These are phyloP conservation scores for Trametes villosa DNA, from an alignment of 768 basidiomycete species.

Conservation along the genomic window DNA sequence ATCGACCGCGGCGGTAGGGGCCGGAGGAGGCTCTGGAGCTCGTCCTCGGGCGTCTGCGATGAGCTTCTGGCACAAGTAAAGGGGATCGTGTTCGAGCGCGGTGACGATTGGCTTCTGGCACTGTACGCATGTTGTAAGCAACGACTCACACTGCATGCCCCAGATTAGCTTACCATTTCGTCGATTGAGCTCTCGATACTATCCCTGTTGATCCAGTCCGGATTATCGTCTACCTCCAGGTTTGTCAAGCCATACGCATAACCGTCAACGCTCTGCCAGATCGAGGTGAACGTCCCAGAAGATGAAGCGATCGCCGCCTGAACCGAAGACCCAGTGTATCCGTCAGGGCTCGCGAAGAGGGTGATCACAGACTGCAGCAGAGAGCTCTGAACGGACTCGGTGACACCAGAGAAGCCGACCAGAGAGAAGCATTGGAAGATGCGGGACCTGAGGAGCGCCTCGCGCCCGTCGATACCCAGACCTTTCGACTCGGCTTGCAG, in stretches of 20 bases:
- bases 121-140: constrained; percentile 40
- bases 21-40: constrained; percentile 69
- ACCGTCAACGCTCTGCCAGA: constrained; percentile 89
- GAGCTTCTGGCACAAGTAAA: constrained; percentile 64
- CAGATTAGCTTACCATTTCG: constrained; percentile 60
- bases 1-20: constrained; percentile 84
- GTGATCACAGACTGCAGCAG: constrained; percentile 81
- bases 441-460: constrained; percentile 81
- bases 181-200: constrained; percentile 82
- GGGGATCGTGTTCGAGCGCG: constrained; percentile 85
- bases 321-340: constrained; percentile 78
- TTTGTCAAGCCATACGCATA: constrained; percentile 92
- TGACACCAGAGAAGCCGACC: constrained; percentile 77
- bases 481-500: constrained; percentile 43
- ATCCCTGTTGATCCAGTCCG: constrained; percentile 60
- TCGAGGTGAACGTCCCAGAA: constrained; percentile 76
- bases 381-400: constrained; percentile 80
- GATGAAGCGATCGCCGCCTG: constrained; percentile 92
- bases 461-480: constrained; percentile 73
- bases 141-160: background rate
- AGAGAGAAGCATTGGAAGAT: constrained; percentile 89
- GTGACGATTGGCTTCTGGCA: constrained; percentile 78
- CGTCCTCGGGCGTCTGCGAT: constrained; percentile 44
- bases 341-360: constrained; percentile 87
- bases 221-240: constrained; percentile 55